Evolutionary conservation across 805 yeast genomes (phyloP), one percentile per base, ranked within the genome.

Genomic region (Wickerhamiella brachini): DNA sequence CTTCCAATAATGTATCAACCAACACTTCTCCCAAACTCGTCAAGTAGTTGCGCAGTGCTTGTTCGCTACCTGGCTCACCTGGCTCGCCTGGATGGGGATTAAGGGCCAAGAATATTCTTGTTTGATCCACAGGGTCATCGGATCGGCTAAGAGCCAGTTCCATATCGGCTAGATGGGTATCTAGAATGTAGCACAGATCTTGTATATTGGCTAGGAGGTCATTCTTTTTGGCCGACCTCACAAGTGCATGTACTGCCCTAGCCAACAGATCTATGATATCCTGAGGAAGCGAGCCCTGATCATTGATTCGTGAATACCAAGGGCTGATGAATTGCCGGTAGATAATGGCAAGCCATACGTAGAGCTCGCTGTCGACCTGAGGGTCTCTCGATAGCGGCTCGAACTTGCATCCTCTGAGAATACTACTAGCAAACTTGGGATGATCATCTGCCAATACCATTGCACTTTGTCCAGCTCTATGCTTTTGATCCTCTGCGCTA

Each of bases 311-410:
- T n/a, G 21, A 13, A 42, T 52, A 52, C 54, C 54, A 52, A 1
- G 48, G 45, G n/a, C 23, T n/a, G 18, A 52, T 45, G 31, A 45
- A 52, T 21, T 49, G 51, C 22, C 50, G 41, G 37, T 48, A 48
- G 6, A 52, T 37, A 9, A 44, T 38, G 4, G 47, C 54, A 38
- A 52, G 38, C 51, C 51, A 49, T 3, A 38, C 46, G 20, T 46
- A 49, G 1, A 49, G 34, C 38, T 52, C 54, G 13, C 38, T 29
- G 21, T 52, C 54, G 1, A 52, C 46, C 17, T 37, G 10, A 2
- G 41, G 5, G 20, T 37, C 9, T 10, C 41, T 20, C 4, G 41
- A 37, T n/a, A 37, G 6, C 20, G 41, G 41, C 41, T 17, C 20
- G 18, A 37, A 17, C n/a, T 37, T 37, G 20, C 41, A 37, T 5